These are phyloP conservation scores for Fusarium anguioides DNA, from an alignment of 2,329 filamentous ascomycete genomes.

Conservation along the genomic window DNA sequence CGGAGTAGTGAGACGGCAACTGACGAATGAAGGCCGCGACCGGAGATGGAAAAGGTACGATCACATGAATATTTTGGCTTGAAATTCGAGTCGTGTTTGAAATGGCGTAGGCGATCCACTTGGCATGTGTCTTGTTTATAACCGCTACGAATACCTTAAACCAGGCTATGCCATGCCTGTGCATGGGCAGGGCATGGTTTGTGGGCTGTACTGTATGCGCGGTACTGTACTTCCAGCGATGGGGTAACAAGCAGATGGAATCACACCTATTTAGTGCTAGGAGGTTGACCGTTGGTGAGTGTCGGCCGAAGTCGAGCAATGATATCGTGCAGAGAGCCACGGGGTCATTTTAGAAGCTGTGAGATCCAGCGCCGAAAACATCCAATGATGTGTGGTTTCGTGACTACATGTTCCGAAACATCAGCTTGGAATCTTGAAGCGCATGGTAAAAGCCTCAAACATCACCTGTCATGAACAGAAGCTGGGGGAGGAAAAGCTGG, in stretches of 20 bases:
- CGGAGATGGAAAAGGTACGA: conserved; percentile 27
- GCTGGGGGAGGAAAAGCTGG: conserved; percentile 19
- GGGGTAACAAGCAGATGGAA: not conserved
- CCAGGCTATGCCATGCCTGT: conserved; percentile 14
- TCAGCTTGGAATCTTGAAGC: conserved; percentile 5
- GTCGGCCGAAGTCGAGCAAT: conserved; percentile 33
- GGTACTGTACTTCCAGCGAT: not conserved
- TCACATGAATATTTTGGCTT: conserved; percentile 22
- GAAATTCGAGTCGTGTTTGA: conserved; percentile 17
- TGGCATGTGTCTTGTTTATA: conserved; percentile 22
- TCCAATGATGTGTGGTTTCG: conserved; percentile 4
- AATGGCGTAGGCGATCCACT: conserved; percentile 31
- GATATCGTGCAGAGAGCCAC: conserved; percentile 31
- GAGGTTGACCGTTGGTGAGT: not conserved
- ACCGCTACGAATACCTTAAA: conserved; percentile 24
- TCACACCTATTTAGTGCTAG: not conserved
- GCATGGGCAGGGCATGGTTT: conserved; percentile 23
- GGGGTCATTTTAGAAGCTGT: conserved; percentile 23
- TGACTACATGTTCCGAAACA: conserved; percentile 13
- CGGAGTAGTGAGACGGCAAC: conserved; percentile 5
- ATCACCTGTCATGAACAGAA: conserved; percentile 14
- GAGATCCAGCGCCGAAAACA: conserved; percentile 17
- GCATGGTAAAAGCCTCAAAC: conserved; percentile 10
- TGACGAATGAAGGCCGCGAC: conserved; percentile 17
- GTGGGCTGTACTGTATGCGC: conserved; percentile 17